Evolutionary conservation across 1,284 basidiomycete genomes (phyloP).

Genomic region (Apiotrichum siamense): DNA sequence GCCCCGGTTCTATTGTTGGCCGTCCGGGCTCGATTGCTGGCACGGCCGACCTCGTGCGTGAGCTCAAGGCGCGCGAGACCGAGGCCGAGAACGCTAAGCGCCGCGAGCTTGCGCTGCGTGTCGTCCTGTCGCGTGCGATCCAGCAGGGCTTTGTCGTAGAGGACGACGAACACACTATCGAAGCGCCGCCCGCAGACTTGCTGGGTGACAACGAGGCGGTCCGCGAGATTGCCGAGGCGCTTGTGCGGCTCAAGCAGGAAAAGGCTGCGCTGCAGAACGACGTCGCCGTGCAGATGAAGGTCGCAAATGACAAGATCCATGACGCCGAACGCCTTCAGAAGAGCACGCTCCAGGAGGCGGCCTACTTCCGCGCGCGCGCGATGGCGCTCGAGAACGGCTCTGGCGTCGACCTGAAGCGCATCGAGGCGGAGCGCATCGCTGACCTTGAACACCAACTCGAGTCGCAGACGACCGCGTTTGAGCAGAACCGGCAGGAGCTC

Average conservation of each 20-base stretch:
- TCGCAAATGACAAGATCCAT: conserved; percentile 67
- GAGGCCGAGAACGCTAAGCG: conserved; percentile 73
- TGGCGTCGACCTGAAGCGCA: conserved; percentile 58
- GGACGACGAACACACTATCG: conserved; percentile 46
- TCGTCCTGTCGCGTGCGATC: conserved; percentile 68
- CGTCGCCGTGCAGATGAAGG: conserved; percentile 45
- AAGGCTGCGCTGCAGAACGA: conserved; percentile 36
- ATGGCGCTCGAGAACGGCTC: conserved; percentile 72
- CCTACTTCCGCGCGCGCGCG: conserved; percentile 92
- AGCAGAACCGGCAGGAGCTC: conserved; percentile 55
- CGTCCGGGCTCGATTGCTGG: conserved; percentile 51
- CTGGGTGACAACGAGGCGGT: conserved; percentile 19
- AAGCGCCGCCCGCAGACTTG: conserved; percentile 4
- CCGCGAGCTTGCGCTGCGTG: conserved; percentile 80
- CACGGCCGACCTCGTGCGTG: conserved; percentile 65
- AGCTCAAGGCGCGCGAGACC: conserved; percentile 70
- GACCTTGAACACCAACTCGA: conserved; percentile 77
- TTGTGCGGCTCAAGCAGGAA: conserved; percentile 70
- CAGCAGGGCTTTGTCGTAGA: conserved; percentile 74
- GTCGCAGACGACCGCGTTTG: conserved; percentile 61
- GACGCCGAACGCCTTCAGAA: conserved; percentile 74
- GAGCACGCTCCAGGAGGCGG: conserved; percentile 86
- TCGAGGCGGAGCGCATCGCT: conserved; percentile 72
- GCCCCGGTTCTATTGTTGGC: conserved; percentile 31
- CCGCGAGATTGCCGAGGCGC: conserved; percentile 58